Evolutionary conservation across 2,329 filamentous ascomycete genomes (phyloP), one percentile per base, ranked within the genome.

Genomic region (Cladosporium oxysporum): DNA sequence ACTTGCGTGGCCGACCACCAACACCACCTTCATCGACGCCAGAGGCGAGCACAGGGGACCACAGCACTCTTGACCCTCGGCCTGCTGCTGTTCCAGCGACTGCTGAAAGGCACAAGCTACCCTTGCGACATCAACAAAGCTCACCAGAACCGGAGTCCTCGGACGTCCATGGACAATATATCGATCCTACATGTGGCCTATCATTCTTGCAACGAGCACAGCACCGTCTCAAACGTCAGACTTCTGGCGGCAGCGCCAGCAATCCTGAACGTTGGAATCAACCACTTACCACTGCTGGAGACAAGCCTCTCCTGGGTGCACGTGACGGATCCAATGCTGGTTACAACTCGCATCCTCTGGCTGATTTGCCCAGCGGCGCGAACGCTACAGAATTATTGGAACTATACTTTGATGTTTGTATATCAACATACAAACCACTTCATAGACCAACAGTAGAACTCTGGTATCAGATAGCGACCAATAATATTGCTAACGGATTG

Each of bases 171-270:
- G 84, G 83, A 2, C 84, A 87, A 60, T 84, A 85, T 67, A 78
- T 85, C 23, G 85, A 85, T 12, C 81, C 83, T 10, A 83, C 84
- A 6, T 81, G 84, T 73, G 72, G 82, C 50, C 74, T 83, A 71
- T 79, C 85, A 70, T 82, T 89, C 78, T 76, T 91, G 80, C 69
- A 90, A 76, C 87, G 89, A 82, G 80, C 89, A 83, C 81, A 91
- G 88, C 75, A 90, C 82, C 78, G 89, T 82, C 64, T 91, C 72
- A 41, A 78, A 79, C 26, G 78, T 18, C 57, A 59, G 7, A 33
- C 37, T 28, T 31, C 80, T 31, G 50, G 35, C 26, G 26, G 35
- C 44, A 53, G 33, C 31, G 31, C 12, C 33, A 57, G 33, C 21
- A n/a, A 29, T 23, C 35, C 50, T 12, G 61, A 63, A n/a, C 33